phyloP scores from a whole-genome alignment of 805 yeast genomes.

The Saccharomyces jurei region DNA sequence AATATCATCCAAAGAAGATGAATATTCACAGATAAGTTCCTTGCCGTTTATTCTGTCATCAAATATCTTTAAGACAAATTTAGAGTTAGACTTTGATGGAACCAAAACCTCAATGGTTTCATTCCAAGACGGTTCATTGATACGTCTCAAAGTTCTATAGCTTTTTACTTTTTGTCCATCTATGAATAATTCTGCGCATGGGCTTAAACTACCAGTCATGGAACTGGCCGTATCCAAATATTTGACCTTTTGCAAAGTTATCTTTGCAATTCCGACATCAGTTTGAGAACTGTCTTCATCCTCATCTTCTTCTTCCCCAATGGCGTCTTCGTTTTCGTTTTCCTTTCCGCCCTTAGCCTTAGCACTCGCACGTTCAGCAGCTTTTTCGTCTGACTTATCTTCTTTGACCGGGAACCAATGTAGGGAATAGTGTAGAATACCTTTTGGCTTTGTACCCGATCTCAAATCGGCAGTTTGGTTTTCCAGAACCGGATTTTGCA shows the following conservation, averaged over 20 bases:
- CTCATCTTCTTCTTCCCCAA: slow-evolving; percentile 9
- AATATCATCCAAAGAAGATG: slow-evolving; percentile 42
- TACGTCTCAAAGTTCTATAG: slow-evolving; percentile 54
- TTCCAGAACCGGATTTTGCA: slow-evolving; percentile 40
- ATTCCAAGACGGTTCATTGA: slow-evolving; percentile 70
- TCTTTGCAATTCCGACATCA: slow-evolving; percentile 68
- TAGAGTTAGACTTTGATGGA: slow-evolving; percentile 50
- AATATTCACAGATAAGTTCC: slow-evolving; percentile 44
- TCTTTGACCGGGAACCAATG: slow-evolving; percentile 33
- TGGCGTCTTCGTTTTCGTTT: slow-evolving; percentile 10
- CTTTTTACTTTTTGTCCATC: slow-evolving; percentile 48
- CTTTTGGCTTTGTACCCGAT: slow-evolving; percentile 43
- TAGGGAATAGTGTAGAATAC: slow-evolving; percentile 49
- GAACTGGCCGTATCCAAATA: slow-evolving; percentile 48
- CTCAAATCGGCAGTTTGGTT: slow-evolving; percentile 23
- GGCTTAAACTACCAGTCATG: slow-evolving; percentile 39
- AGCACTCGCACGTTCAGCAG: slow-evolving; percentile 12
- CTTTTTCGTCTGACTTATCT: slow-evolving; percentile 11
- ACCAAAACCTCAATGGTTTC: slow-evolving; percentile 54
- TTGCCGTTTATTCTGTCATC: slow-evolving; percentile 46
- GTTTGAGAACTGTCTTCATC: slow-evolving; percentile 38
- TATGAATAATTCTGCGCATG: slow-evolving; percentile 60
- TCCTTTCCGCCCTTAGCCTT: slow-evolving; percentile 4
- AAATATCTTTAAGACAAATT: slow-evolving; percentile 47
- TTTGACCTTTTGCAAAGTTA: slow-evolving; percentile 52